Evolutionary conservation across 805 yeast genomes (phyloP), one percentile per base, ranked within the genome.

Genomic region (Scheffersomyces amazonensis): DNA sequence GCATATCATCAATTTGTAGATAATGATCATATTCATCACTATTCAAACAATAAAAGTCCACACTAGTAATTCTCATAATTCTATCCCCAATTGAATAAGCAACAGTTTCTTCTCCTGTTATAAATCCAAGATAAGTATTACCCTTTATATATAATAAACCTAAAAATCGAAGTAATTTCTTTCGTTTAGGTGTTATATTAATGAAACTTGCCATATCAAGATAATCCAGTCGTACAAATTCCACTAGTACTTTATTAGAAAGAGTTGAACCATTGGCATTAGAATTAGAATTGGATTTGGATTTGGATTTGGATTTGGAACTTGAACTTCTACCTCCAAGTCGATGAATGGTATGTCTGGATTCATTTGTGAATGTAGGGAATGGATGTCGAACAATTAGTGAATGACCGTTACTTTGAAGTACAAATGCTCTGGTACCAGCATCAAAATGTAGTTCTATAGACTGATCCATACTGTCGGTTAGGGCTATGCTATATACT

Each of bases 391-490:
- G 69, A 34, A 88, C 68, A 3, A 82, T 66, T 42, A 88, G 66
- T 1, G 81, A 86, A 53, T 69, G 75, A 19, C 72, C 74, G 31
- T 73, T 71, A 16, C 83, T 74, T 3, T 80, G 76, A 3, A 88
- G 65, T 2, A 87, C 83, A 40, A 87, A 66, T 9, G 90, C 75
- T 38, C 96, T 67, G 2, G 93, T 91, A 23, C 68, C 57, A 40
- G 72, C 76, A 39, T 83, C 78, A 37, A 84, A 69, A 57, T 70
- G 80, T 10, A 86, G 71, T 56, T 66, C 74, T 89, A 86, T 85
- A 24, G n/a, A n/a, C n/a, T n/a, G n/a, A n/a, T n/a, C n/a, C n/a
- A n/a, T n/a, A n/a, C n/a, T n/a, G n/a, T n/a, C n/a, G n/a, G n/a
- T n/a, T n/a, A n/a, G n/a, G n/a, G n/a, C n/a, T n/a, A n/a, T n/a